Base-by-base conservation (phyloP, 129 eudicot genomes). In the Kitagawia praeruptora region DNA sequence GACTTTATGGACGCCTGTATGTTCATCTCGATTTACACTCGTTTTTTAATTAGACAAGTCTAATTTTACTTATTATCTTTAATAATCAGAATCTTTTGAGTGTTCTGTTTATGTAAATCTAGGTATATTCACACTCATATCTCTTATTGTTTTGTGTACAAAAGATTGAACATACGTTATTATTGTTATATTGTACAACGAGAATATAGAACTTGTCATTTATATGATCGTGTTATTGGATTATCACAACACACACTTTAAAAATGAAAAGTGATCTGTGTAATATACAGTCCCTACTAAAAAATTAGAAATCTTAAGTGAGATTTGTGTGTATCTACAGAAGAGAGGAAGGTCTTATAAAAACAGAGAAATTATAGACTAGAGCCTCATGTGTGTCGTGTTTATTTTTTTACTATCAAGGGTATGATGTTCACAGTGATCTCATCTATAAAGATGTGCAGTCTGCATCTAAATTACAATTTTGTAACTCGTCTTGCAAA, bases 1-100 rank as follows among this genome's bases (percentile, higher is more conserved):
- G 85, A 44, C 79, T 95, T 4, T 41, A 92, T 21, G 99, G 99
- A 5, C 80, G 75, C 44, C 84, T 78, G 99, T 95, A 95, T 66
- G 87, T 14, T 42, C 74, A 16, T 37, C 14, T 18, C 12, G 12
- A 31, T 69, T 34, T 34, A 12, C 21, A 7, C n/a, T 25, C 5
- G 34, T 19, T 27, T 64, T 64, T 28, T 27, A 27, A 9, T 3
- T 25, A n/a, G 37, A 64, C 4, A 66, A 64, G 18, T 66, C 40
- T 31, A 27, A 27, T 63, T 6, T 54, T 21, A 23, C 28, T 58
- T 23, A n/a, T 28, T 75, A 40, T 25, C 6, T n/a, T 23, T n/a
- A n/a, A n/a, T 25, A 7, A 61, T n/a, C 15, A 25, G 69, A n/a
- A 61, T 61, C 69, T 8, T 8, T 25, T 8, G 6, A 61, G 34